Percentiles rank a stretch among this genome's conserved stretches.
Evolutionary conservation across 2,329 filamentous ascomycete species (phyloP).

Genomic region (Cladosporium sp.): DNA sequence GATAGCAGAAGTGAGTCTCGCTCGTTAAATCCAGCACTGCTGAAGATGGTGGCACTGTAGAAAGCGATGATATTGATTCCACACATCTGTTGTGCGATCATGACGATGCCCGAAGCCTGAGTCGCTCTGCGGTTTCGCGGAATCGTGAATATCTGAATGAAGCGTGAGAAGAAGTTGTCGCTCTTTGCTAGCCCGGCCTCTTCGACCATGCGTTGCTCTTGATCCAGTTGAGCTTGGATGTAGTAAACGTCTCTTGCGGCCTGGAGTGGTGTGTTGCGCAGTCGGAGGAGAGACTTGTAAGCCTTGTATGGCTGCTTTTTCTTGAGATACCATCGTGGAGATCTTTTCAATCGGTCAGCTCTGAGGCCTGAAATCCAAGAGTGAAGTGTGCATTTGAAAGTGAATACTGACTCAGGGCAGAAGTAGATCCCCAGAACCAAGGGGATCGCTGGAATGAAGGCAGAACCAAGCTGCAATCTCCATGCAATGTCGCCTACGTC

Average conservation of each 20-base stretch:
- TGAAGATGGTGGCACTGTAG: conserved; percentile 26
- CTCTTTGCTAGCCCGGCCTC: conserved; percentile 27
- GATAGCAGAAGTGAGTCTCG: conserved; percentile 47
- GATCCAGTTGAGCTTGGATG: conserved; percentile 32
- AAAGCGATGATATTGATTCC: conserved; percentile 24
- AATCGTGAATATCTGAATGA: conserved; percentile 59
- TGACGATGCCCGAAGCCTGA: conserved; percentile 69
- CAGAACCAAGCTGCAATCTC: conserved; percentile 38
- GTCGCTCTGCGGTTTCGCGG: conserved; percentile 66
- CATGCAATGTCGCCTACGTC: conserved; percentile 33
- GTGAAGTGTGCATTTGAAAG: neutral
- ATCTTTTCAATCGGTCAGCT: neutral
- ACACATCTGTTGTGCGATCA: conserved; percentile 63
- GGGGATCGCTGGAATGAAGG: conserved; percentile 38
- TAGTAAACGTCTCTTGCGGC: conserved; percentile 40
- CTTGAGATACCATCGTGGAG: conserved; percentile 36
- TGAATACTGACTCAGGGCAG: conserved; percentile 16
- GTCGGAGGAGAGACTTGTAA: conserved; percentile 33
- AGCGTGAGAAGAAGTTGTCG: conserved; percentile 35
- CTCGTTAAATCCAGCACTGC: conserved; percentile 30
- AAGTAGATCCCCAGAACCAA: conserved; percentile 35
- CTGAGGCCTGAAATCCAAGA: neutral
- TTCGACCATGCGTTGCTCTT: conserved; percentile 23
- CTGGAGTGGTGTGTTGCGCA: conserved; percentile 36
- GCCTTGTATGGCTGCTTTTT: conserved; percentile 35